Evolutionary conservation across 1,284 basidiomycete species (phyloP).

Genomic region (Agaricales sp.): DNA sequence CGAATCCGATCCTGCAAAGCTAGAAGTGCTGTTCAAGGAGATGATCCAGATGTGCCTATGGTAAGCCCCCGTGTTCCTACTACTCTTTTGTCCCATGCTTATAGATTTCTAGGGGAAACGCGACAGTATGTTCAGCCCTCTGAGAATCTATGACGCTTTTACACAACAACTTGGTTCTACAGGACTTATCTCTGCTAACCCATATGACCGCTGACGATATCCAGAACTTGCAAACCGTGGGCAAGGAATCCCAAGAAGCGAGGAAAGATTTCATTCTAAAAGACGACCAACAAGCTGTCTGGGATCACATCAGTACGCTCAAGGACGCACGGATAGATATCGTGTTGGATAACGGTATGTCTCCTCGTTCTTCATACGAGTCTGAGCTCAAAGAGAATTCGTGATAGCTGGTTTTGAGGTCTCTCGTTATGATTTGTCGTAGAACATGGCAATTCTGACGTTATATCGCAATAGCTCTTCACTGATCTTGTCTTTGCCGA

Average conservation of each 20-base stretch:
- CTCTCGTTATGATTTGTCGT: constrained; percentile 1
- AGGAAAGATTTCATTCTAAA: constrained; percentile 73
- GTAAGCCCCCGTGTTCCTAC: constrained; percentile 24
- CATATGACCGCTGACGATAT: constrained; percentile 77
- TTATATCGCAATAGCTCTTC: constrained; percentile 48
- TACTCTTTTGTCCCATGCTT: background rate
- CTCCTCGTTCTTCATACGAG: background rate
- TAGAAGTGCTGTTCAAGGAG: constrained; percentile 64
- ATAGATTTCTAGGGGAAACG: constrained; percentile 54
- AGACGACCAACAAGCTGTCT: constrained; percentile 74
- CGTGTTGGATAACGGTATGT: constrained; percentile 82
- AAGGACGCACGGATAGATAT: constrained; percentile 70
- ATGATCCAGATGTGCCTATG: constrained; percentile 88
- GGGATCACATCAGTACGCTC: constrained; percentile 59
- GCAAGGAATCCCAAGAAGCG: constrained; percentile 64
- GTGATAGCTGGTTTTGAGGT: constrained; percentile 81
- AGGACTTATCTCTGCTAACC: constrained; percentile 81
- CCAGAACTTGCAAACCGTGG: constrained; percentile 74
- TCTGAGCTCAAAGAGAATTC: background rate
- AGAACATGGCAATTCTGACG: constrained; percentile 2
- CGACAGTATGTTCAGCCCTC: constrained; percentile 43
- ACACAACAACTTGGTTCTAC: constrained; percentile 3
- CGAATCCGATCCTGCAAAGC: constrained; percentile 36
- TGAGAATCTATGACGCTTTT: background rate
- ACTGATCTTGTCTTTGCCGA: constrained; percentile 95